These are phyloP conservation scores for Vicia faba DNA, from an alignment of 306 rosid species.

Conservation along the genomic window DNA sequence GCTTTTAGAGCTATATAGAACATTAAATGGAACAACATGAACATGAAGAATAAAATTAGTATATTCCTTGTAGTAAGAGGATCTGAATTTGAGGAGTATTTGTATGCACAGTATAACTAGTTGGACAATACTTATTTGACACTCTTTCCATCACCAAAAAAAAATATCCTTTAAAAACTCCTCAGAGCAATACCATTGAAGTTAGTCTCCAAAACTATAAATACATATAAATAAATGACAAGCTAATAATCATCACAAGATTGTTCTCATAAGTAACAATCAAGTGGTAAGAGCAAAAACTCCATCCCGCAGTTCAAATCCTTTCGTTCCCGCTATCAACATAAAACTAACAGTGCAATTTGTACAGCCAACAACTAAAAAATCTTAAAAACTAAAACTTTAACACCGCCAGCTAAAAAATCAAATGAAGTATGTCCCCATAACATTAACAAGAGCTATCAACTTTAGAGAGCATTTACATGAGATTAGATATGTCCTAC, in stretches of 20 bases:
- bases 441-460: neutral
- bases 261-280: neutral
- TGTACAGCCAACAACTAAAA: conserved; percentile 5
- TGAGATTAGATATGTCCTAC: neutral
- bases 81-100: conserved; percentile 11
- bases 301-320: conserved; percentile 24
- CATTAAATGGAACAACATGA: neutral
- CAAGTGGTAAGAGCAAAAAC: conserved; percentile 20
- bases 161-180: conserved; percentile 3
- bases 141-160: conserved; percentile 12
- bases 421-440: neutral
- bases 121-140: neutral
- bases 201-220: neutral
- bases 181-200: conserved; percentile 22
- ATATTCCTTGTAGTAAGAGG: conserved; percentile 11
- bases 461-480: neutral
- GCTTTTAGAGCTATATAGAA: conserved; percentile 10
- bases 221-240: conserved; percentile 15
- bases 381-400: neutral
- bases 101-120: conserved; percentile 3
- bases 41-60: neutral
- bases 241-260: conserved; percentile 3
- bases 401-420: neutral
- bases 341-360: conserved; percentile 11
- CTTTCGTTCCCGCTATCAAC: neutral